Conservation (phyloP, 352 stramenopile species). For the Pythium apleroticum region DNA sequence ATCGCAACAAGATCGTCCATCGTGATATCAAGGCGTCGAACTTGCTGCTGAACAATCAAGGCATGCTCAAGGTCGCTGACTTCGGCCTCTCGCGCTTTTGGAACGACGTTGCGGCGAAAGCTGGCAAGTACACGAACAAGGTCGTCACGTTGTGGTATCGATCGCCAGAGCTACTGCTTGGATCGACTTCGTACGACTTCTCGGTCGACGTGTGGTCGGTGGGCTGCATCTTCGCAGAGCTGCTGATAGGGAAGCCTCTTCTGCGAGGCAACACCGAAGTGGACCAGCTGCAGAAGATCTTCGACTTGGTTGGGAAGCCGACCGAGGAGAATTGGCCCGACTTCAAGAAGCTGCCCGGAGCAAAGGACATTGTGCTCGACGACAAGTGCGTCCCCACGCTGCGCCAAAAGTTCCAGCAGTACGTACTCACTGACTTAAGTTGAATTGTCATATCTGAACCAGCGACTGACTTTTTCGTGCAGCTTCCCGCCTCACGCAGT, state of each 20-base stretch:
- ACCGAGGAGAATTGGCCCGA: conserved; percentile 80
- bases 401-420: conserved; percentile 83
- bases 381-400: conserved; percentile 78
- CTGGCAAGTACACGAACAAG: conserved; percentile 92
- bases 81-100: conserved; percentile 84
- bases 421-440: conserved; percentile 8
- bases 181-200: conserved; percentile 90
- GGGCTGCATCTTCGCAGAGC: conserved; percentile 84
- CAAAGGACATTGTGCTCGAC: conserved; percentile 67
- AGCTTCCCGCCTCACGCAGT: conserved; percentile 79
- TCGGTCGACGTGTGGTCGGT: conserved; percentile 96
- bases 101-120: conserved; percentile 85
- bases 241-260: conserved; percentile 79
- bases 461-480: not conserved
- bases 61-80: conserved; percentile 82
- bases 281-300: conserved; percentile 83
- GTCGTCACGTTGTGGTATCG: conserved; percentile 96
- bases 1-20: conserved; percentile 87
- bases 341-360: conserved; percentile 72
- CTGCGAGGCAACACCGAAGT: conserved; percentile 82
- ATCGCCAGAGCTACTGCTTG: conserved; percentile 91
- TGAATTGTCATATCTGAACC: not conserved
- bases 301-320: conserved; percentile 71
- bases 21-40: conserved; percentile 89
- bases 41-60: conserved; percentile 80